These are phyloP conservation scores for Mallotus nudiflorus DNA, from an alignment of 345 rosid species.

Conservation along the genomic window DNA sequence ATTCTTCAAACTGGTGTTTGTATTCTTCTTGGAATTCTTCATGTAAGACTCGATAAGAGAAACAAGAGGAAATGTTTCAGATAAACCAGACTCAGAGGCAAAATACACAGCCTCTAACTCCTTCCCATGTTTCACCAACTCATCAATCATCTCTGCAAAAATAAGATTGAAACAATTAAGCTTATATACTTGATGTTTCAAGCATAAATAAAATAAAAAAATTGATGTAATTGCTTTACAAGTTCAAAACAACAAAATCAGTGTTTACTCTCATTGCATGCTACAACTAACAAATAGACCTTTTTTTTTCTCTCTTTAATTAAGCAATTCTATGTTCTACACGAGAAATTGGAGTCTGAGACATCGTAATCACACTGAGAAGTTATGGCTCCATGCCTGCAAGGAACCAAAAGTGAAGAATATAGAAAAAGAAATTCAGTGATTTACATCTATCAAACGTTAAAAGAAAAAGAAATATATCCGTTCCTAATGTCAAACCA, in stretches of 20 bases:
- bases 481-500: background rate
- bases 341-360: background rate
- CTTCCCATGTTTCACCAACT: slow-evolving; percentile 49
- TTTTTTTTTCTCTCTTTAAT: background rate
- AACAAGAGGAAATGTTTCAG: slow-evolving; percentile 48
- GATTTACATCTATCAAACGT: background rate
- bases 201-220: background rate
- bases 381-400: background rate
- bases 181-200: background rate
- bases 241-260: background rate
- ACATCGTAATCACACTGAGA: background rate
- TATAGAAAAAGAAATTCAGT: background rate
- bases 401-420: background rate
- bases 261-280: background rate
- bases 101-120: slow-evolving; percentile 62
- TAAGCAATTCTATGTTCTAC: background rate
- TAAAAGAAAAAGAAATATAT: background rate
- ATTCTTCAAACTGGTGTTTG: slow-evolving; percentile 36
- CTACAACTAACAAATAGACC: background rate
- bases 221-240: background rate
- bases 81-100: slow-evolving; percentile 50
- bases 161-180: background rate
- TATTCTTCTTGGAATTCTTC: slow-evolving; percentile 42
- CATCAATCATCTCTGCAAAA: slow-evolving; percentile 47
- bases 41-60: slow-evolving; percentile 50